Base-by-base conservation (phyloP, 2,329 filamentous ascomycete genomes). In the Stachybotrys chartarum region DNA sequence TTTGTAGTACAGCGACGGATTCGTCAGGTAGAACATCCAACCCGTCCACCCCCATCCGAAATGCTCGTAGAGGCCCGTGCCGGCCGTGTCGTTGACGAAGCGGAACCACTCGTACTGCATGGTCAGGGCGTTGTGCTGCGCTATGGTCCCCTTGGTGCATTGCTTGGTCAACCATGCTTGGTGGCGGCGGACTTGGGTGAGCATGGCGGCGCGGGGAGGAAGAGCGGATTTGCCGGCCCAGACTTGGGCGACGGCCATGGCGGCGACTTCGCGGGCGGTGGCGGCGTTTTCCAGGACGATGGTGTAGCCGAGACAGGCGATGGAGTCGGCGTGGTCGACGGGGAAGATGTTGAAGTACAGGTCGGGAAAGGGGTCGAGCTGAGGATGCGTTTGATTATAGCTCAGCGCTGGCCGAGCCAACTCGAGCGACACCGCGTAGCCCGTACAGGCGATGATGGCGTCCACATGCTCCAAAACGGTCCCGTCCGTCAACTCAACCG, bases 281-380 rank as follows among this genome's bases (percentile, higher is more conserved):
- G 42, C 67, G 56, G 64, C 66, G 55, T 66, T 63, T 53, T 72
- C 60, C 58, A 65, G 63, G 32, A 69, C 60, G 17, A 68, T 64
- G 49, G 63, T 61, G 57, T 70, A 68, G 59, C 70, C 69, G 42
- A 75, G 63, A 51, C 75, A 68, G 0, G 71, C 75, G 18, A 77
- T 64, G 17, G 71, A 75, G 44, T 75, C 67, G 10, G 72, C 68
- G 45, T 72, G 64, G 17, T 63, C 59, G 0, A 72, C 64, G 2
- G 73, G 71, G 61, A 77, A 76, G 7, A 76, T 61, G 58, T 74
- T 73, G 50, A 70, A 68, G 56, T 71, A 77, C 2, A 77, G 62
- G 7, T 69, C 57, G 5, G 70, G 66, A 5, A 72, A 63, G 0
- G 64, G 51, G 1, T 59, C 57, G 2, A 60, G 50, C 6, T 59